These are phyloP conservation scores for Curvularia hawaiiensis DNA, from an alignment of 2,329 filamentous ascomycete genomes.

Conservation along the genomic window DNA sequence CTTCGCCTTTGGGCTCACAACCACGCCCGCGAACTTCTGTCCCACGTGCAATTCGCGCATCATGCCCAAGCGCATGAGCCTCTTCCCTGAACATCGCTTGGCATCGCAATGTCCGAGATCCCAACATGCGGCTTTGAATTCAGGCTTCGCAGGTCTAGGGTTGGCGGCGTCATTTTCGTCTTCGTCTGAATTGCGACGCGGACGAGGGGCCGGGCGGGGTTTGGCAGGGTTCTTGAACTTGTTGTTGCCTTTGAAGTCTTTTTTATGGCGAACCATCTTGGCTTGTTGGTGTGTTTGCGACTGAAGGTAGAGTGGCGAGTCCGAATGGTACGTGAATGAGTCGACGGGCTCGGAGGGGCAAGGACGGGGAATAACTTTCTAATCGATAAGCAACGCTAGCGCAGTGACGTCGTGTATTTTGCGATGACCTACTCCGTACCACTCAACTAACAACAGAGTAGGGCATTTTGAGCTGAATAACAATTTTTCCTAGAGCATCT, in stretches of 20 bases:
- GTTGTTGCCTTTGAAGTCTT: conserved; percentile 78
- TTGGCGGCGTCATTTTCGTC: conserved; percentile 31
- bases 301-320: conserved; percentile 1
- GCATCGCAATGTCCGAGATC: conserved; percentile 97
- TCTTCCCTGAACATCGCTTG: conserved; percentile 94
- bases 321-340: conserved; percentile 6
- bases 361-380: conserved; percentile 21
- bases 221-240: conserved; percentile 65
- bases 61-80: conserved; percentile 86
- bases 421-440: background rate
- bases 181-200: conserved; percentile 31
- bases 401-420: conserved; percentile 18
- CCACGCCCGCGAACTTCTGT: conserved; percentile 88
- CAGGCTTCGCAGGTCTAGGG: conserved; percentile 48
- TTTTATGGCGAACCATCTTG: conserved; percentile 92
- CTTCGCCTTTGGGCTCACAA: conserved; percentile 95
- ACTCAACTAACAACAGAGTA: background rate
- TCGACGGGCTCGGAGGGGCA: conserved; percentile 25
- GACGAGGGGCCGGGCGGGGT: conserved; percentile 59
- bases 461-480: background rate
- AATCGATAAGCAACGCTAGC: conserved; percentile 28
- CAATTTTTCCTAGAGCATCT: background rate
- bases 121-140: conserved; percentile 97
- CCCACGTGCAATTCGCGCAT: conserved; percentile 94
- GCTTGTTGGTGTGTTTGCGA: background rate